Conservation (phyloP, 305 asterid genomes). For the Solanum chacoense region DNA sequence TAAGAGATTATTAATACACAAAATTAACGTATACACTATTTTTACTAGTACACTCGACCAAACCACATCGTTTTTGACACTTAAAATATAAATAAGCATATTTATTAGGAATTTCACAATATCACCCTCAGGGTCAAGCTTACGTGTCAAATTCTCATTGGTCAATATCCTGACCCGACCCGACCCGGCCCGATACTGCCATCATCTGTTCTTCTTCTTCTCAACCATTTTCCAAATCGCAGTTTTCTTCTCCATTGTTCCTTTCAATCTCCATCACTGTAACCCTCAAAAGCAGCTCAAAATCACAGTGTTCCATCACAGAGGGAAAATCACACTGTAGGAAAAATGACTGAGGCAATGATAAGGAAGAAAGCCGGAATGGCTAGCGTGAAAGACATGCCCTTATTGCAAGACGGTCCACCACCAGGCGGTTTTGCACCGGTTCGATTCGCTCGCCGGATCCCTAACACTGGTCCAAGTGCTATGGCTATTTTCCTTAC, state of each 20-base stretch:
- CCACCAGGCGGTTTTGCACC: conserved; percentile 98
- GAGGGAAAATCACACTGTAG: not conserved
- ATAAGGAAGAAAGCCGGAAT: conserved; percentile 88
- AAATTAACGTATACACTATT: no score
- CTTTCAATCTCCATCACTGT: not conserved
- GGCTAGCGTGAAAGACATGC: conserved; percentile 95
- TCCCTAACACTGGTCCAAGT: conserved; percentile 79
- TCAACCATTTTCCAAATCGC: not conserved
- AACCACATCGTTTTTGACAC: no score
- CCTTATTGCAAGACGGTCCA: conserved; percentile 85
- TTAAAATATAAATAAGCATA: not conserved
- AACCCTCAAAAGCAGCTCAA: not conserved
- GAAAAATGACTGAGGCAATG: conserved; percentile 73
- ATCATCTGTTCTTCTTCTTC: not conserved
- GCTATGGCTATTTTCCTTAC: conserved; percentile 79
- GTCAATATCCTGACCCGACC: not conserved
- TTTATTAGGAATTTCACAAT: not conserved
- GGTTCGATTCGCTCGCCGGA: conserved; percentile 80
- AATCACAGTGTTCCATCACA: not conserved
- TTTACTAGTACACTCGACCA: no score
- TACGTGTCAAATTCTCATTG: not conserved
- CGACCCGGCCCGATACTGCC: not conserved
- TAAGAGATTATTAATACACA: no score
- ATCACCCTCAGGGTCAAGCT: not conserved
- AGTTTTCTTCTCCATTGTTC: not conserved